A percentile compares a stretch with the other conserved stretches of the same genome.
Evolutionary conservation across 2,329 filamentous ascomycete species (phyloP).

Genomic region (Drechslerella coelobrocha): DNA sequence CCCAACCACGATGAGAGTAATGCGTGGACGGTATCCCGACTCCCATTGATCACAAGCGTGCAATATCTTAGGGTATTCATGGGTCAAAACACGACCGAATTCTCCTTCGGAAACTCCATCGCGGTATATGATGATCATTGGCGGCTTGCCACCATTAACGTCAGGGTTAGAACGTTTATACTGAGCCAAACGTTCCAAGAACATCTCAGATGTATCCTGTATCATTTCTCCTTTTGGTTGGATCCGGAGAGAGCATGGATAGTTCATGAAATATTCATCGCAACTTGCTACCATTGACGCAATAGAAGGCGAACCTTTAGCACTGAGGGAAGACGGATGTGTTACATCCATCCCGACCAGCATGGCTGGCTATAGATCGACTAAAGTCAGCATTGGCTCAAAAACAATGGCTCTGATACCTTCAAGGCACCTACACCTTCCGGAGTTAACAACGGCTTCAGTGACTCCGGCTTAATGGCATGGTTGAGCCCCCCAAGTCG

Average conservation of each 20-base stretch:
- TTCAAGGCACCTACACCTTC: conserved; percentile 62
- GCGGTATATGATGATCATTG: conserved; percentile 82
- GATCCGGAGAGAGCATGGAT: conserved; percentile 65
- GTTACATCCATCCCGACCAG: conserved; percentile 88
- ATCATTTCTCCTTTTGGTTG: conserved; percentile 34
- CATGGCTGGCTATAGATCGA: conserved; percentile 65
- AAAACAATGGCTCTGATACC: background rate
- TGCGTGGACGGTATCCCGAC: conserved; percentile 62
- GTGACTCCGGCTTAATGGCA: conserved; percentile 63
- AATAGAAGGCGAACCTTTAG: conserved; percentile 71
- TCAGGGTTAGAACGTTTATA: conserved; percentile 1
- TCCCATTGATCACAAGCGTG: conserved; percentile 65
- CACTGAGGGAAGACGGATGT: conserved; percentile 76
- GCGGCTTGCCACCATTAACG: conserved; percentile 62
- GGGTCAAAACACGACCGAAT: conserved; percentile 71
- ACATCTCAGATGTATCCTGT: conserved; percentile 12
- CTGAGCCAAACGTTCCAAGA: conserved; percentile 12
- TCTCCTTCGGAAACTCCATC: conserved; percentile 89
- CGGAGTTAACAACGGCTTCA: conserved; percentile 64
- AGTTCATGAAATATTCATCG: conserved; percentile 74
- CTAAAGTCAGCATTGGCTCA: background rate
- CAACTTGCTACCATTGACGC: conserved; percentile 81
- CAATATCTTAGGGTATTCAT: conserved; percentile 73
- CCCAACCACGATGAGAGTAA: conserved; percentile 79
- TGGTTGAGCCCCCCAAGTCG: conserved; percentile 80